Percentiles rank a stretch among this genome's conserved stretches.
These are phyloP conservation scores for Cryomyces minteri DNA, from an alignment of 495 filamentous ascomycete species.

Conservation along the genomic window DNA sequence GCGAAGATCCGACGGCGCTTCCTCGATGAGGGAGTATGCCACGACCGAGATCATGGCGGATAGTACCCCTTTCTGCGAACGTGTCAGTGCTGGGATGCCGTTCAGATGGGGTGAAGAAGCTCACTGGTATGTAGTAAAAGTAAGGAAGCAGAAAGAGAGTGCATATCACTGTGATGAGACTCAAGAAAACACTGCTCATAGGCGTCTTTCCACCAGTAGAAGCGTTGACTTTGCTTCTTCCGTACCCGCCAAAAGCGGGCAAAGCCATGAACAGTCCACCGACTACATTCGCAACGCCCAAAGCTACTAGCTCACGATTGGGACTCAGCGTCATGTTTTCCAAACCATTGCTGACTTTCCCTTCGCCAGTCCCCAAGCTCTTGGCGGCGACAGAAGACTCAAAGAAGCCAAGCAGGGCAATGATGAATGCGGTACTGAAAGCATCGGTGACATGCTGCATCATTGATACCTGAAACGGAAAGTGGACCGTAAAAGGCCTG, in stretches of 20 bases:
- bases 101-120: slow-evolving; percentile 15
- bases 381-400: slow-evolving; percentile 97
- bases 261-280: slow-evolving; percentile 84
- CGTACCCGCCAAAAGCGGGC: slow-evolving; percentile 92
- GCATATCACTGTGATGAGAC: slow-evolving; percentile 60
- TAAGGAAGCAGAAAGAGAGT: slow-evolving; percentile 72
- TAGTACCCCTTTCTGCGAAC: slow-evolving; percentile 66
- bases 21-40: slow-evolving; percentile 85
- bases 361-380: slow-evolving; percentile 44
- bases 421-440: slow-evolving; percentile 82
- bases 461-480: slow-evolving; percentile 59
- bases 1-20: slow-evolving; percentile 73
- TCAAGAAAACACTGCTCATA: slow-evolving; percentile 75
- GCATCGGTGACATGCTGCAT: slow-evolving; percentile 72
- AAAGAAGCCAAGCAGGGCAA: slow-evolving; percentile 91
- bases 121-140: slow-evolving; percentile 83
- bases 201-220: slow-evolving; percentile 83
- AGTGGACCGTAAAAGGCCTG: slow-evolving; percentile 57
- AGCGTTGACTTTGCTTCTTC: slow-evolving; percentile 85
- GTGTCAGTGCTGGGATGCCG: not conserved
- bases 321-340: slow-evolving; percentile 66
- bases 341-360: slow-evolving; percentile 34
- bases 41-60: slow-evolving; percentile 92
- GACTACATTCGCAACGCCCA: slow-evolving; percentile 76
- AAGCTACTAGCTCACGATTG: slow-evolving; percentile 85